A percentile compares a stretch with the other conserved stretches of the same genome.
These are phyloP conservation scores for Plasmodium vivax DNA, from an alignment of 169 alveolate species.

Conservation along the genomic window DNA sequence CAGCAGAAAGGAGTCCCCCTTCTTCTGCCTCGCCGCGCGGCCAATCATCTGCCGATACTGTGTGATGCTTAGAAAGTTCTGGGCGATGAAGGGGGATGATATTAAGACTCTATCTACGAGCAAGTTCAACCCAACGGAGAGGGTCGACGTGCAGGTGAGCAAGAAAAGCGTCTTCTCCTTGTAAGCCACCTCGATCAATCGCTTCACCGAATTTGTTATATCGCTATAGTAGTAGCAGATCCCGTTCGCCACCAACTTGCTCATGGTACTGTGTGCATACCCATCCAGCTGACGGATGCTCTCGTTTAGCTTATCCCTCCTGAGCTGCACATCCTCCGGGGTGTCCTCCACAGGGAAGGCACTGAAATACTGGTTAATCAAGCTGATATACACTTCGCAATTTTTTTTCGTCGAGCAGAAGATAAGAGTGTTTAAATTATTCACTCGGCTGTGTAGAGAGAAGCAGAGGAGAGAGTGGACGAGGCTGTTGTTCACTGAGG, in stretches of 20 bases:
- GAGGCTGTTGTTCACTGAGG: background rate
- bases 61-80: slow-evolving; percentile 38
- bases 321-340: background rate
- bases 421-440: slow-evolving; percentile 51
- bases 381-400: slow-evolving; percentile 38
- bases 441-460: slow-evolving; percentile 10
- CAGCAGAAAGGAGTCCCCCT: slow-evolving; percentile 57
- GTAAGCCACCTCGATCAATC: slow-evolving; percentile 19
- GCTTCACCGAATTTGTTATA: slow-evolving; percentile 7
- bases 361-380: slow-evolving; percentile 25
- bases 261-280: slow-evolving; percentile 36
- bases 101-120: slow-evolving; percentile 52
- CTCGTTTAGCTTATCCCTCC: slow-evolving; percentile 34
- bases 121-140: slow-evolving; percentile 60
- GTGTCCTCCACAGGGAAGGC: background rate
- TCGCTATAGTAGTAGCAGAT: slow-evolving; percentile 70
- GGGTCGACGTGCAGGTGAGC: slow-evolving; percentile 66
- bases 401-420: slow-evolving; percentile 60
- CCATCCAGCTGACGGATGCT: slow-evolving; percentile 19
- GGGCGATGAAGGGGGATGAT: slow-evolving; percentile 71
- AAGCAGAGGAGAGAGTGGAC: slow-evolving; percentile 18
- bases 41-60: slow-evolving; percentile 75
- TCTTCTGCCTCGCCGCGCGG: slow-evolving; percentile 62
- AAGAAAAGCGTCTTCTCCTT: slow-evolving; percentile 57
- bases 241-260: slow-evolving; percentile 13